phyloP scores from a whole-genome alignment of 345 rosid species.

The Geranium brycei region DNA sequence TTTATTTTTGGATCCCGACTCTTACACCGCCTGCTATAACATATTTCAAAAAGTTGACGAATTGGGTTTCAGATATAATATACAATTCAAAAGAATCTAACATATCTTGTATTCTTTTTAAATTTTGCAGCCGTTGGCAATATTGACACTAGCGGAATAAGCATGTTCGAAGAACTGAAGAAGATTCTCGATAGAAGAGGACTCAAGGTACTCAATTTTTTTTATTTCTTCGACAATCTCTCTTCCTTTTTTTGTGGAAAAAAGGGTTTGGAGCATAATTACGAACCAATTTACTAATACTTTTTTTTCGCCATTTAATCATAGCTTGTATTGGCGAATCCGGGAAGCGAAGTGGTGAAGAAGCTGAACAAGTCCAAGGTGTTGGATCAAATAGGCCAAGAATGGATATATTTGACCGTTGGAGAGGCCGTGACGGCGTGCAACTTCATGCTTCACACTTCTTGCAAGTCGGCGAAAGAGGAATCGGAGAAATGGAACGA shows the following conservation, averaged over 20 bases:
- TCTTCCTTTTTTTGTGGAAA: too few relatives aligned
- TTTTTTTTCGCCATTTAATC: background rate
- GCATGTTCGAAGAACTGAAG: slow-evolving; percentile 79
- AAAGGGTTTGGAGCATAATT: background rate
- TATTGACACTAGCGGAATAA: slow-evolving; percentile 85
- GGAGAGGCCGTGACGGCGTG: slow-evolving; percentile 89
- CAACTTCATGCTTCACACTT: slow-evolving; percentile 56
- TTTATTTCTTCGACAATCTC: background rate
- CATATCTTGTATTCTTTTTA: background rate
- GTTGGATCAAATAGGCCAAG: slow-evolving; percentile 53
- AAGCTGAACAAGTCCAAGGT: slow-evolving; percentile 65
- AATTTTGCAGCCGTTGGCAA: slow-evolving; percentile 56
- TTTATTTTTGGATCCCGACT: too few relatives aligned
- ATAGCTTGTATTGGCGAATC: slow-evolving; percentile 71
- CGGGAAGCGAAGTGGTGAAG: slow-evolving; percentile 85
- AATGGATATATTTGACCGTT: slow-evolving; percentile 70
- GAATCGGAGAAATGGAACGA: background rate
- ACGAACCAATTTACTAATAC: background rate
- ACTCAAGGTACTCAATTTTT: slow-evolving; percentile 34
- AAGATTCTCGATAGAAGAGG: slow-evolving; percentile 44
- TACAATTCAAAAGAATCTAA: too few relatives aligned
- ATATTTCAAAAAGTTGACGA: background rate
- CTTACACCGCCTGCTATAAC: too few relatives aligned
- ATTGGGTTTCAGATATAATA: too few relatives aligned
- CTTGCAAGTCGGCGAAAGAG: slow-evolving; percentile 13